These are phyloP conservation scores for Schrenkiella parvula DNA, from an alignment of 345 rosid species.

Conservation along the genomic window DNA sequence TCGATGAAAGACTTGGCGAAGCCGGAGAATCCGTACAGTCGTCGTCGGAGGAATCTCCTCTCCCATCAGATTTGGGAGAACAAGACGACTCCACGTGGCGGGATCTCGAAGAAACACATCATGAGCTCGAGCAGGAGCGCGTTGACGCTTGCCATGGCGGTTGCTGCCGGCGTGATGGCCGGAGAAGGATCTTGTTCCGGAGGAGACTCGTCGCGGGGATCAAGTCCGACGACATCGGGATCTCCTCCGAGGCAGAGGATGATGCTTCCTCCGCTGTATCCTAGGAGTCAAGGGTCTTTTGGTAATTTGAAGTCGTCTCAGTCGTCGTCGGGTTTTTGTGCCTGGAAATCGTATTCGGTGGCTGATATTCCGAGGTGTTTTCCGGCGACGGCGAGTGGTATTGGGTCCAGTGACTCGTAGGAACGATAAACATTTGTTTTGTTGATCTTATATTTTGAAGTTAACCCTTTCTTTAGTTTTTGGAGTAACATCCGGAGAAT, in stretches of 20 bases:
- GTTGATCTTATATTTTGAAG: not conserved
- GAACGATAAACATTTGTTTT: not conserved
- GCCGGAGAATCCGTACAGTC: constrained; percentile 62
- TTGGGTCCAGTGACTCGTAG: constrained; percentile 21
- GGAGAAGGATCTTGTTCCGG: constrained; percentile 58
- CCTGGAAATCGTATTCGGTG: constrained; percentile 56
- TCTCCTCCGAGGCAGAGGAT: constrained; percentile 46
- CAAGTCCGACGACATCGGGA: constrained; percentile 41
- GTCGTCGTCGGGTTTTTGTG: constrained; percentile 30
- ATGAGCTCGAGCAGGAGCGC: constrained; percentile 57
- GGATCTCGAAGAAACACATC: constrained; percentile 61
- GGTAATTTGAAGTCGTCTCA: constrained; percentile 26
- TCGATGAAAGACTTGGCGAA: constrained; percentile 61
- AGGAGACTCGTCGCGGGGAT: constrained; percentile 38
- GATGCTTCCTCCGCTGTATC: constrained; percentile 65
- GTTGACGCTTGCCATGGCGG: constrained; percentile 66
- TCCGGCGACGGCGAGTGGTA: constrained; percentile 20
- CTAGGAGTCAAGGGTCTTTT: constrained; percentile 38
- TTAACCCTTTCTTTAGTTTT: not conserved
- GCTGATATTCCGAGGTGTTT: constrained; percentile 57
- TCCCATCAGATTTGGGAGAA: constrained; percentile 64
- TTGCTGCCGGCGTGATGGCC: constrained; percentile 59
- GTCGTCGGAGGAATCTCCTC: constrained; percentile 54
- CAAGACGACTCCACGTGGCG: constrained; percentile 37
- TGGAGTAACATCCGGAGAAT: constrained; percentile 11